These are phyloP conservation scores for Marsdenia floribunda DNA, from an alignment of 257 asterid genomes.

Conservation along the genomic window DNA sequence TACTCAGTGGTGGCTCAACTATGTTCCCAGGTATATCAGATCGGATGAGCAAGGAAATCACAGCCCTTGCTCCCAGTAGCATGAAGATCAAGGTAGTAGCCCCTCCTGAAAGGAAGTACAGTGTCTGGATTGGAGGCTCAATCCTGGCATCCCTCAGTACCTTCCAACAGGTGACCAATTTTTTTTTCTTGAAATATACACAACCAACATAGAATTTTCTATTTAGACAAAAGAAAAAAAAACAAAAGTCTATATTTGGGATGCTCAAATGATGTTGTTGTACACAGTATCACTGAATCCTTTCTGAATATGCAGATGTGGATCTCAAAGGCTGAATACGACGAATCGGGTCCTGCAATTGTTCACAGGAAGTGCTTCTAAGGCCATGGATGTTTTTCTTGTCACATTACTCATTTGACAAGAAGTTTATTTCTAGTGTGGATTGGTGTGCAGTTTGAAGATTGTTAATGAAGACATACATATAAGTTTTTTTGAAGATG, in stretches of 20 bases:
- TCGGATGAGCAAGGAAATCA: slow-evolving; percentile 66
- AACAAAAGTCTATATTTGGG: neutral
- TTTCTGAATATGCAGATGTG: slow-evolving; percentile 42
- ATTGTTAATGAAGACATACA: neutral
- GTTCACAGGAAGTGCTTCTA: slow-evolving; percentile 65
- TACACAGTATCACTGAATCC: neutral
- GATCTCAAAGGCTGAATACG: slow-evolving; percentile 53
- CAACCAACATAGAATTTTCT: neutral
- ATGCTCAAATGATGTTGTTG: neutral
- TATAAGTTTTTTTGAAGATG: neutral
- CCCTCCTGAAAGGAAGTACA: slow-evolving; percentile 67
- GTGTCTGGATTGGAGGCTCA: slow-evolving; percentile 75
- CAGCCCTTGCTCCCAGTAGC: slow-evolving; percentile 62
- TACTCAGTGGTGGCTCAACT: slow-evolving; percentile 71
- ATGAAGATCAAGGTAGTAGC: slow-evolving; percentile 66
- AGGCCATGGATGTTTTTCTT: neutral
- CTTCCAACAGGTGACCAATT: slow-evolving; percentile 53
- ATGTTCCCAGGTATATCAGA: slow-evolving; percentile 72
- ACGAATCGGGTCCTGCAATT: slow-evolving; percentile 58
- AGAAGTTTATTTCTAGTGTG: neutral
- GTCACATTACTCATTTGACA: neutral
- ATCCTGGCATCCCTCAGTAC: slow-evolving; percentile 63
- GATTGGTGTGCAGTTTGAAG: neutral
- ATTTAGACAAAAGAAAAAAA: no score
- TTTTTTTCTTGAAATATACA: neutral